Evolutionary conservation across 2,329 filamentous ascomycete genomes (phyloP), one percentile per base, ranked within the genome.

Genomic region (Pseudonectria buxi): DNA sequence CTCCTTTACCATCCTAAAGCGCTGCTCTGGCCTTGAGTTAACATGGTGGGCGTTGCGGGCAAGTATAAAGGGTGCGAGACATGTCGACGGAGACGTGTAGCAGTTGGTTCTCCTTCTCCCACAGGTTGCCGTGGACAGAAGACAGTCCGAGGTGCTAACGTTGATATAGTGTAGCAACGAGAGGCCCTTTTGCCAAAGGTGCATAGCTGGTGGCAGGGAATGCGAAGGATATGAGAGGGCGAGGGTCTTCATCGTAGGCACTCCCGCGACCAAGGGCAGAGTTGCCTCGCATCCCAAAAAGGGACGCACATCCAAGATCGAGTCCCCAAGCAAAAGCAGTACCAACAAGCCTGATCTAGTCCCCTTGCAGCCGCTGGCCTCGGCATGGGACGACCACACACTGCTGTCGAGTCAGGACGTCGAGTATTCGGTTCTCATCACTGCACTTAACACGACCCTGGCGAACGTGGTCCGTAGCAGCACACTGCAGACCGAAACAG

Each of bases 51-150:
- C 35, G 75, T 80, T 39, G 68, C 74, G 26, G 76, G 76, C 33
- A 79, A 78, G 56, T 80, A 74, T 54, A 78, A 78, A 56, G 76
- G 75, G 26, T 80, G 76, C 58, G 75, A 78, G 56, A 79, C 76
- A 16, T 80, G 76, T 52, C 64, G 76, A 32, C 61, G 65, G 18
- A 63, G 76, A 33, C 67, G 77, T 54, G 76, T 79, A 41, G 77
- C 76, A 54, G 76, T 76, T 60, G 44, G 67, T 46, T 24, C 29
- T 13, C 16, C 12, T 16, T 24, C 29, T 13, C 16, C 12, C 15
- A 15, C 13, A 18, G 26, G 16, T 16, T 14, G 24, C 12, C 15
- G 40, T 27, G 16, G 13, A 9, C 6, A 14, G 5, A 9, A 13
- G 14, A 13, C 30, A 15, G 5, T 13, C 26, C n/a, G 16, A 10